phyloP scores from a whole-genome alignment of 164 flowering plant species.

The Macadamia integrifolia region DNA sequence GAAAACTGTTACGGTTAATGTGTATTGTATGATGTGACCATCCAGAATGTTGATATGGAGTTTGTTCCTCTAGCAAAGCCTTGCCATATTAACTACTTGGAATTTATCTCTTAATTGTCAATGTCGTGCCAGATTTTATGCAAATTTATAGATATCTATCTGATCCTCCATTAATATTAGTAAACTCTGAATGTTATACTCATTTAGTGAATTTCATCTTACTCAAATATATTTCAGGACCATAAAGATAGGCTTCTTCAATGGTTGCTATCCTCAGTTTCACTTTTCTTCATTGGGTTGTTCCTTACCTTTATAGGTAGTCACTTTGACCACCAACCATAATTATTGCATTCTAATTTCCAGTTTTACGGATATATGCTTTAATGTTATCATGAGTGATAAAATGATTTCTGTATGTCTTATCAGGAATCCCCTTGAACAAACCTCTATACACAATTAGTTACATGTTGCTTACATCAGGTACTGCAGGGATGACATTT shows the following conservation, averaged over 20 bases:
- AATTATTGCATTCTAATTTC: background rate
- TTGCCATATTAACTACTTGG: no score
- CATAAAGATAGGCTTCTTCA: constrained; percentile 40
- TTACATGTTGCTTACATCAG: constrained; percentile 63
- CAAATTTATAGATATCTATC: no score
- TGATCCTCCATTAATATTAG: no score
- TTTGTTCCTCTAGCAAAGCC: no score
- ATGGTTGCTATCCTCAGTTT: constrained; percentile 41
- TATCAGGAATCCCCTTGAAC: constrained; percentile 58
- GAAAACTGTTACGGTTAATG: no score
- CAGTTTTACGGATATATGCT: background rate
- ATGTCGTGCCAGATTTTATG: no score
- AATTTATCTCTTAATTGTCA: no score
- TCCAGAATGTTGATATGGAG: no score
- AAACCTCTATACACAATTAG: constrained; percentile 61
- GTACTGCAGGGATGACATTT: constrained; percentile 50
- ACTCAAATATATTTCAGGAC: constrained; percentile 32
- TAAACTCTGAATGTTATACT: background rate
- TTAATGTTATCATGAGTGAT: background rate
- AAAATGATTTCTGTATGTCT: constrained; percentile 8
- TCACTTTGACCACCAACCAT: constrained; percentile 5
- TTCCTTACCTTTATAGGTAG: constrained; percentile 45
- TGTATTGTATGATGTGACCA: no score
- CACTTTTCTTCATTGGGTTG: constrained; percentile 35
- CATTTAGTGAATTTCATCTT: background rate